Evolutionary conservation across 805 yeast species (phyloP), one percentile per base, ranked within the genome.

Genomic region (Grigorovia transvaalensis): DNA sequence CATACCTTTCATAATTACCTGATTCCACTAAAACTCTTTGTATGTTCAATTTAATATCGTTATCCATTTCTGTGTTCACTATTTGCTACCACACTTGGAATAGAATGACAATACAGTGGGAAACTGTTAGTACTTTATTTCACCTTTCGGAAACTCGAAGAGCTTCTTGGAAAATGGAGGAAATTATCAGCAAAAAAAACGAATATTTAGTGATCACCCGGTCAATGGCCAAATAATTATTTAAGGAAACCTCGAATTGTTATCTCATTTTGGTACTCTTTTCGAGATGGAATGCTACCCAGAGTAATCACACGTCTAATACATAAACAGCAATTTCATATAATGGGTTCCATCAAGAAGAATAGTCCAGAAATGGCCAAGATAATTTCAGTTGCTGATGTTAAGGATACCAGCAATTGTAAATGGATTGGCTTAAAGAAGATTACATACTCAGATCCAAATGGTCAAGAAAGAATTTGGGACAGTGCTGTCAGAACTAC

Each of bases 401-500:
- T 71, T 12, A 50, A 64, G 9, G 54, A 60, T 19, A 58, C 80
- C 2, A 57, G 60, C 7, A 79, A 80, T 45, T 83, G 88, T 46
- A 76, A 75, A 59, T 85, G 90, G 87, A 78, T 84, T 49, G 77
- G 79, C 46, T 70, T 87, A 47, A 76, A 82, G 54, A 84, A 79
- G 62, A 73, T 88, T 56, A 76, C 79, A 46, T 88, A 87, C 65
- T 54, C 59, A n/a, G 95, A 85, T 57, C 91, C 96, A 6, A 71
- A 71, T 27, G 95, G 95, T 1, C 71, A 67, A 15, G 66, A 64
- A 15, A 76, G 97, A 44, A 84, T 81, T 49, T 91, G 98, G 97
- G 99, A 91, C 68, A 83, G 82, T 79, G 95, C 96, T 2, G 79
- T 85, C 1, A 75, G 96, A 54, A 78, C 80, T 48, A 89, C 96